A percentile compares a stretch with the other conserved stretches of the same genome.
Conservation (phyloP, 163 green algal species). For the Trebouxia gelatinosa region DNA sequence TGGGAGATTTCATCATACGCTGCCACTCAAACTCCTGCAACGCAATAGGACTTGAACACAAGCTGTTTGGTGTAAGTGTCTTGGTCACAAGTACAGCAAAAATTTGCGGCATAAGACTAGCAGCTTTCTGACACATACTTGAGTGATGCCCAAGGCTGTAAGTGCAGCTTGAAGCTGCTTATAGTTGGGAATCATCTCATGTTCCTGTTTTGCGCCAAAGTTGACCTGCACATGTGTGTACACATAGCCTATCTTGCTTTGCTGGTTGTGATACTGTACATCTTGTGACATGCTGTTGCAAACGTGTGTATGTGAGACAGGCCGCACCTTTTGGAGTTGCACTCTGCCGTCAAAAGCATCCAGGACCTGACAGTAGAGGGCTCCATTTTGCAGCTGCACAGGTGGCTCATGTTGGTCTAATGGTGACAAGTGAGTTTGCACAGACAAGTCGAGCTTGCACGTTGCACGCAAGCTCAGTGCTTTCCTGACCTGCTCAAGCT, state of each 20-base stretch:
- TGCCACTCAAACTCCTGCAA: conserved; percentile 25
- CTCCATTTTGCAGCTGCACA: conserved; percentile 25
- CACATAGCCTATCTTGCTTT: neutral
- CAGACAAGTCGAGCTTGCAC: no score
- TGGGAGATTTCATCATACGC: conserved; percentile 12
- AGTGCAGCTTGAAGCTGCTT: conserved; percentile 26
- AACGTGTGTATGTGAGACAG: neutral
- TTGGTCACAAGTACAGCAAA: neutral
- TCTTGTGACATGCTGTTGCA: neutral
- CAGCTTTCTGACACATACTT: no score
- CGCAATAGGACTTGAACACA: no score
- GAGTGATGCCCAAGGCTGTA: neutral
- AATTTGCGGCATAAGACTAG: no score
- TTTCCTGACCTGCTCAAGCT: conserved; percentile 13
- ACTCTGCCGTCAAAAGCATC: conserved; percentile 20
- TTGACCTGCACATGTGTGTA: conserved; percentile 11
- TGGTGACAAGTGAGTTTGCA: no score
- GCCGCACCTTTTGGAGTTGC: neutral
- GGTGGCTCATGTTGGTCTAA: neutral
- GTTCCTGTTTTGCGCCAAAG: conserved; percentile 19
- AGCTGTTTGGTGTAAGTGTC: no score
- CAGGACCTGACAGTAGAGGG: conserved; percentile 24
- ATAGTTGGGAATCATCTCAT: conserved; percentile 21
- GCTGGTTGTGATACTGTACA: neutral
- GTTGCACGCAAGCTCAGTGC: neutral